These are phyloP conservation scores for Cercospora citrullina DNA, from an alignment of 2,329 filamentous ascomycete species.

Conservation along the genomic window DNA sequence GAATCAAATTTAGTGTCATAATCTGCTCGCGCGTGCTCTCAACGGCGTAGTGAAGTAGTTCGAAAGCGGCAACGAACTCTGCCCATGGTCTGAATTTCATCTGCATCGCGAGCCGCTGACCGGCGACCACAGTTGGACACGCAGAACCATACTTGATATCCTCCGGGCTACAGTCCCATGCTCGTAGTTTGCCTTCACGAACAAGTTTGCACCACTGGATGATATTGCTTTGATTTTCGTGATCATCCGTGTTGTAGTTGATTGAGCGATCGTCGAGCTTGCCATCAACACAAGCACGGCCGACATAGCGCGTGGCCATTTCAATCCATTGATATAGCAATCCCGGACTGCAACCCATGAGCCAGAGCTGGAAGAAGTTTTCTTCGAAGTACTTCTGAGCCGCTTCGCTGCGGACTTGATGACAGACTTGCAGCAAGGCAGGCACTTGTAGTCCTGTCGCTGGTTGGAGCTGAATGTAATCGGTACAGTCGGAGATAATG, in stretches of 20 bases:
- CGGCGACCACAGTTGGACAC: not conserved
- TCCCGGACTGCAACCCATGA: not conserved
- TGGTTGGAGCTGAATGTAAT: not conserved
- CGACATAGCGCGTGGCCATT: not conserved
- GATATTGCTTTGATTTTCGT: not conserved
- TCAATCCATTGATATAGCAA: not conserved
- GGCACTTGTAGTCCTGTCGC: not conserved
- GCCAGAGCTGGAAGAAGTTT: not conserved
- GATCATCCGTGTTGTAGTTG: not conserved
- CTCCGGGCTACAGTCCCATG: fast-evolving
- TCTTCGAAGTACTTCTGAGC: not conserved
- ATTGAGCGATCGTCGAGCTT: not conserved
- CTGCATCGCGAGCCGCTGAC: not conserved
- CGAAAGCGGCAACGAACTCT: not conserved
- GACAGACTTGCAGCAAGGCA: not conserved
- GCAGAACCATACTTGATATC: not conserved
- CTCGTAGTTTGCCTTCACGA: not conserved
- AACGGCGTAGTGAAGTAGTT: not conserved
- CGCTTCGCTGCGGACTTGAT: not conserved
- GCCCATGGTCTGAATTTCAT: not conserved
- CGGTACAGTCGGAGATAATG: not conserved
- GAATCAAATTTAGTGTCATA: not conserved
- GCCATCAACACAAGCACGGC: not conserved
- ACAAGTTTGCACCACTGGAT: not conserved
- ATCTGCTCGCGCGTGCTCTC: not conserved